Evolutionary conservation across 2,329 filamentous ascomycete genomes (phyloP), one percentile per base, ranked within the genome.

Genomic region (Colletotrichum tanaceti): DNA sequence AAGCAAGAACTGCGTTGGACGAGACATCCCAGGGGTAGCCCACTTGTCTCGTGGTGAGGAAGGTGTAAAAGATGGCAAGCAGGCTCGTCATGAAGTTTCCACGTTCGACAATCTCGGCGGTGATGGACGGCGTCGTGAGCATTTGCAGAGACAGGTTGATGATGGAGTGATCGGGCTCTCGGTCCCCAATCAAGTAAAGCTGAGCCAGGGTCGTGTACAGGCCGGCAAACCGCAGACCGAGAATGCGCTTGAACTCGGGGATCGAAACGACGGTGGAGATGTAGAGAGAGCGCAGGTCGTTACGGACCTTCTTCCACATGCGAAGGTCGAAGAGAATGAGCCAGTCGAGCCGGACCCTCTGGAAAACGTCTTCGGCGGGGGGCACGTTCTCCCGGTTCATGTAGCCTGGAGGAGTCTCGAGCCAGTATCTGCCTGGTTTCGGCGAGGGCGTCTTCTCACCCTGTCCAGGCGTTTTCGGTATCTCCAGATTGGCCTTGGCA

Each of bases 121-220:
- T 98, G 72, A 99, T 98, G 0, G 95, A 97, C 1, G 96, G 94
- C 0, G 96, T 98, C 0, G 96, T 99, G 71, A 99, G 84, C 89
- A 99, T 97, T 77, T 99, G 96, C 38, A 98, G 83, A 5, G 95
- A 98, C 44, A 99, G 88, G 76, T 98, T 98, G 84, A 99, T 97
- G 76, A 99, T 98, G 13, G 95, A 98, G 79, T 98, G 95, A 75
- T 99, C 96, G 2, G 96, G 96, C 78, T 99, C 96, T 71, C 96
- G 87, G 76, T 99, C 96, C 16, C 95, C 95, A 72, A 99, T 96
- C 38, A 99, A 87, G 77, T 98, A 99, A 4, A 99, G 84, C 77
- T 99, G 95, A 5, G 96, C 94, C 55, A 99, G 83, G 2, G 92
- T 93, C 1, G 96, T 98, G 80, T 99, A 99, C 3, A 99, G 85